Evolutionary conservation across 768 basidiomycete genomes (phyloP).

Genomic region (Tubosaeta sp.): DNA sequence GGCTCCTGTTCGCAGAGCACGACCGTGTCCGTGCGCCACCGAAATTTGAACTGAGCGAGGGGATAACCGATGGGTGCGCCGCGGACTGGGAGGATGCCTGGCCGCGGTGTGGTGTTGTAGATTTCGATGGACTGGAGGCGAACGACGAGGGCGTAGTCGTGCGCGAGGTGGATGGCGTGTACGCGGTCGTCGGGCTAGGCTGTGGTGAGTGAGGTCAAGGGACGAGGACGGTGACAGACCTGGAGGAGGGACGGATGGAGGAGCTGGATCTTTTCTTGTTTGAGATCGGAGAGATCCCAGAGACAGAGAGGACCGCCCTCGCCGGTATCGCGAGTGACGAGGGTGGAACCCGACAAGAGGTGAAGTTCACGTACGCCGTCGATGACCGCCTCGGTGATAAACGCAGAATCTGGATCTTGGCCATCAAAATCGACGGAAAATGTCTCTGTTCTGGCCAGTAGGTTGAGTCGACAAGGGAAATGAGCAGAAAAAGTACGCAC

Average conservation of each 20-base stretch:
- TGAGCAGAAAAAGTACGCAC: constrained; percentile 22
- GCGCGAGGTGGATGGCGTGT: constrained; percentile 40
- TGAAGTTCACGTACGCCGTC: constrained; percentile 33
- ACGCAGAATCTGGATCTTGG: constrained; percentile 34
- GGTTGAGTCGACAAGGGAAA: neutral
- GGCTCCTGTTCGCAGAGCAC: constrained; percentile 33
- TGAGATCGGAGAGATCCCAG: constrained; percentile 33
- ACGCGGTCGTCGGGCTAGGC: constrained; percentile 34
- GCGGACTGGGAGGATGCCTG: constrained; percentile 11
- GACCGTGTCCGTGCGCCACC: constrained; percentile 54
- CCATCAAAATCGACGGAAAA: constrained; percentile 38
- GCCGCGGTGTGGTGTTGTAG: constrained; percentile 34
- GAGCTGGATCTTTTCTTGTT: constrained; percentile 31
- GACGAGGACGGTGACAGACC: constrained; percentile 18
- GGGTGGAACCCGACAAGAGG: constrained; percentile 33
- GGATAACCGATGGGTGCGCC: constrained; percentile 36
- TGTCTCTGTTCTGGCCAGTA: constrained; percentile 37
- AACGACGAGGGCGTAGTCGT: constrained; percentile 44
- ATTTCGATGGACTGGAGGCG: constrained; percentile 40
- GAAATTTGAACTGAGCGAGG: constrained; percentile 44
- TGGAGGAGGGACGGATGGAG: constrained; percentile 31
- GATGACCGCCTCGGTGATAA: constrained; percentile 30
- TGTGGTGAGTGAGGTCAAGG: neutral
- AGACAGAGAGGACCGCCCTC: constrained; percentile 30
- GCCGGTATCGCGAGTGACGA: constrained; percentile 35